Percentiles rank a stretch among this genome's conserved stretches.
phyloP scores from a whole-genome alignment of 2,329 filamentous ascomycete genomes.

The Microdochium paspali region DNA sequence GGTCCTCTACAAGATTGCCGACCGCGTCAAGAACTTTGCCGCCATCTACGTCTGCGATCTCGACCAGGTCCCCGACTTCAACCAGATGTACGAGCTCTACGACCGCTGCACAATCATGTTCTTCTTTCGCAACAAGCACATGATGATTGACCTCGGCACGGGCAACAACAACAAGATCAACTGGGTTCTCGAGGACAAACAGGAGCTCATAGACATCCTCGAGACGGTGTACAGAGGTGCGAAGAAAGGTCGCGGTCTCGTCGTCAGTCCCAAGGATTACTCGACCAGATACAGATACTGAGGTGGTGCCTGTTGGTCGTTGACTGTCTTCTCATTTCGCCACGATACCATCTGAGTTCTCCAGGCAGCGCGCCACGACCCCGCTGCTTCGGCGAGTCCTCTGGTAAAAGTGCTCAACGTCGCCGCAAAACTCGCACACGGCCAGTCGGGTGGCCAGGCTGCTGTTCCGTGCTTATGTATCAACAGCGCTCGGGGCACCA shows the following conservation, averaged over 20 bases:
- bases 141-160: constrained; percentile 96
- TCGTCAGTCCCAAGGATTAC: constrained; percentile 84
- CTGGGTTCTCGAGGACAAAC: constrained; percentile 94
- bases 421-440: too few relatives aligned
- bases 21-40: constrained; percentile 87
- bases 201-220: constrained; percentile 96
- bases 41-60: constrained; percentile 92
- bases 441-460: too few relatives aligned
- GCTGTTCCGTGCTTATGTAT: too few relatives aligned
- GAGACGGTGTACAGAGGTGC: constrained; percentile 98
- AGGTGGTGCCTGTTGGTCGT: not conserved
- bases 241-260: constrained; percentile 93
- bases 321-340: too few relatives aligned
- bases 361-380: too few relatives aligned
- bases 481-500: too few relatives aligned
- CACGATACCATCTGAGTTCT: too few relatives aligned
- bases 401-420: too few relatives aligned
- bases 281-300: constrained; percentile 19
- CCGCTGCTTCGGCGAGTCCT: too few relatives aligned
- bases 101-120: constrained; percentile 94
- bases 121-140: constrained; percentile 97
- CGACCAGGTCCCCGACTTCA: constrained; percentile 86
- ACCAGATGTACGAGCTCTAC: constrained; percentile 89
- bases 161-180: constrained; percentile 99
- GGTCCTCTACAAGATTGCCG: constrained; percentile 87